Evolutionary conservation across 352 stramenopile species (phyloP).

Genomic region (Phytophthora aleatoria): DNA sequence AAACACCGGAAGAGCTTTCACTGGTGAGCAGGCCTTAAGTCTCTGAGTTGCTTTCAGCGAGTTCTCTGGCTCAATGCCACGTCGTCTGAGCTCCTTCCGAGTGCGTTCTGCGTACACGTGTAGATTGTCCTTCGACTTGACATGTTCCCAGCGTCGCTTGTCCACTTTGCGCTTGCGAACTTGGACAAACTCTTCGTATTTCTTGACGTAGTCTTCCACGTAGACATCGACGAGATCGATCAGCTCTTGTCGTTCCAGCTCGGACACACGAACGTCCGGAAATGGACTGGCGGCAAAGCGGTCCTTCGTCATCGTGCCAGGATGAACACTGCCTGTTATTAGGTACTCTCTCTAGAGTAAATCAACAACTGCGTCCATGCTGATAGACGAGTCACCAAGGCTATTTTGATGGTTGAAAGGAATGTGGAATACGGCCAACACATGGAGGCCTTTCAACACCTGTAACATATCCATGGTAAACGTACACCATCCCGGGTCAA

Average conservation of each 20-base stretch:
- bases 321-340: neutral
- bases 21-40: neutral
- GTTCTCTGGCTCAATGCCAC: conserved; percentile 17
- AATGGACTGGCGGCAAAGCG: conserved; percentile 17
- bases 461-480: conserved; percentile 11
- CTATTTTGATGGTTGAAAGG: neutral
- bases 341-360: conserved; percentile 18
- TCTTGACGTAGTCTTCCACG: conserved; percentile 26
- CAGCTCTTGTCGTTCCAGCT: conserved; percentile 14
- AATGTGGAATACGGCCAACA: conserved; percentile 18
- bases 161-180: conserved; percentile 23
- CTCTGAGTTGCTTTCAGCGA: conserved; percentile 4
- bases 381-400: neutral
- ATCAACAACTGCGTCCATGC: conserved; percentile 9
- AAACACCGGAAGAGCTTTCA: conserved; percentile 20
- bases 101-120: conserved; percentile 20
- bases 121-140: conserved; percentile 28
- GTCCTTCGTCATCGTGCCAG: conserved; percentile 16
- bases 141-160: conserved; percentile 18
- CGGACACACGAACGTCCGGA: conserved; percentile 16
- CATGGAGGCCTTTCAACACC: neutral
- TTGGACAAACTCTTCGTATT: conserved; percentile 30
- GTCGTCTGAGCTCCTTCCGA: conserved; percentile 9
- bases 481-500: neutral
- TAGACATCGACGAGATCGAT: conserved; percentile 18